Conservation (phyloP, 139 green algal species). For the Closterium sp. region DNA sequence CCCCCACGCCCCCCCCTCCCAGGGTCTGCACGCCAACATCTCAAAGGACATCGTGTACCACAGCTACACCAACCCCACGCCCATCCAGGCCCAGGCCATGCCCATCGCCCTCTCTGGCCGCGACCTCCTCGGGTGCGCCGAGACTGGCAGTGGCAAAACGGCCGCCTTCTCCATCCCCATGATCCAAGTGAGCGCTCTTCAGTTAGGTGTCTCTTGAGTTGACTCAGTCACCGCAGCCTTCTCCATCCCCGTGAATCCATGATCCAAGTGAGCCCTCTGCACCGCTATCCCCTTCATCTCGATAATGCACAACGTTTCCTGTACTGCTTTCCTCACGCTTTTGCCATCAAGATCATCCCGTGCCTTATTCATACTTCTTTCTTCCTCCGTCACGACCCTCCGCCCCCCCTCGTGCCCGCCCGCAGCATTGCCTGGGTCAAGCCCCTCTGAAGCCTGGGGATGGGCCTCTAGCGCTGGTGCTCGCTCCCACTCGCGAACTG, state of each 20-base stretch:
- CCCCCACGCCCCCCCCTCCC: not conserved
- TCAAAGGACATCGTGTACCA: constrained; percentile 72
- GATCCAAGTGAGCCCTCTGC: not conserved
- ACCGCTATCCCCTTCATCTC: no score
- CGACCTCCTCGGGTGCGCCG: constrained; percentile 62
- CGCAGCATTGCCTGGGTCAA: constrained; percentile 71
- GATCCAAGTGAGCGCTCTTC: constrained; percentile 74
- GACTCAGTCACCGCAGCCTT: constrained; percentile 65
- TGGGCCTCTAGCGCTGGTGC: constrained; percentile 86
- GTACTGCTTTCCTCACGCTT: no score
- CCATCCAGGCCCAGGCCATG: constrained; percentile 64
- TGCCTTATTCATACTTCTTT: no score
- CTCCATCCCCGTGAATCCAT: constrained; percentile 84
- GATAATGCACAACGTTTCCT: no score
- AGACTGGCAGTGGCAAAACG: constrained; percentile 64
- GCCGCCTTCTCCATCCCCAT: constrained; percentile 75
- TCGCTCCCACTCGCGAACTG: constrained; percentile 98
- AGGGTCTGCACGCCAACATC: constrained; percentile 78
- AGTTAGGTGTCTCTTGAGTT: no score
- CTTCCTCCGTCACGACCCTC: no score
- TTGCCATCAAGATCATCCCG: no score
- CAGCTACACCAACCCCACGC: constrained; percentile 79
- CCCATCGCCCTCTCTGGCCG: constrained; percentile 54
- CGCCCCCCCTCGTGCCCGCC: not conserved
- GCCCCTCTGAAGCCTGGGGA: constrained; percentile 65